phyloP scores from a whole-genome alignment of 2,329 filamentous ascomycete species.

The Parascedosporium putredinis region DNA sequence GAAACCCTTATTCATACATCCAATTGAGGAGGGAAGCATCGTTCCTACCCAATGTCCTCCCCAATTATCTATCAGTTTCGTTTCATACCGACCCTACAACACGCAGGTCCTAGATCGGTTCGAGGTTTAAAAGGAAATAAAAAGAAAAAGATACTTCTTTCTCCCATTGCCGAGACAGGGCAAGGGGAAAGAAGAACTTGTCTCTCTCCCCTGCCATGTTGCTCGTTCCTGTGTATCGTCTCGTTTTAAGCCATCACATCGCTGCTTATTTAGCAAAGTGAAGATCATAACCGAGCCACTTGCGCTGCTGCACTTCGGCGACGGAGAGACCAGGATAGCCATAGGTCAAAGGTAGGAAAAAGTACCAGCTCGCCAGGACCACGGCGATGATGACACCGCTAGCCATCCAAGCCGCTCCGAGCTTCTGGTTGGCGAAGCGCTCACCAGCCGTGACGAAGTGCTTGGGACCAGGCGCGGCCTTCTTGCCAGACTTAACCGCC shows the following conservation, averaged over 20 bases:
- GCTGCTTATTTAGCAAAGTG: constrained; percentile 89
- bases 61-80: too few species aligned
- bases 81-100: too few species aligned
- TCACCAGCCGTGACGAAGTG: constrained; percentile 70
- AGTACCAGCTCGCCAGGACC: constrained; percentile 72
- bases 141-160: too few species aligned
- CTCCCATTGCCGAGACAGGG: too few species aligned
- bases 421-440: constrained; percentile 67
- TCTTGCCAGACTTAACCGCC: constrained; percentile 23
- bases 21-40: too few species aligned
- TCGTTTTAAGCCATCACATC: too few species aligned
- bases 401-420: constrained; percentile 71
- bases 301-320: constrained; percentile 67
- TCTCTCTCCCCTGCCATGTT: not conserved
- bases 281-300: constrained; percentile 95
- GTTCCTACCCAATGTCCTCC: too few species aligned
- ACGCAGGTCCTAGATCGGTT: too few species aligned
- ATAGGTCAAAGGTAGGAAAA: constrained; percentile 92
- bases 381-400: constrained; percentile 56
- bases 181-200: not conserved
- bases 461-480: constrained; percentile 30
- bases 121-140: too few species aligned
- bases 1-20: too few species aligned
- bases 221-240: too few species aligned
- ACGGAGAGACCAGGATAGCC: constrained; percentile 81